Conservation (phyloP, 2,329 filamentous ascomycete species). For the Epichloe hybrida region DNA sequence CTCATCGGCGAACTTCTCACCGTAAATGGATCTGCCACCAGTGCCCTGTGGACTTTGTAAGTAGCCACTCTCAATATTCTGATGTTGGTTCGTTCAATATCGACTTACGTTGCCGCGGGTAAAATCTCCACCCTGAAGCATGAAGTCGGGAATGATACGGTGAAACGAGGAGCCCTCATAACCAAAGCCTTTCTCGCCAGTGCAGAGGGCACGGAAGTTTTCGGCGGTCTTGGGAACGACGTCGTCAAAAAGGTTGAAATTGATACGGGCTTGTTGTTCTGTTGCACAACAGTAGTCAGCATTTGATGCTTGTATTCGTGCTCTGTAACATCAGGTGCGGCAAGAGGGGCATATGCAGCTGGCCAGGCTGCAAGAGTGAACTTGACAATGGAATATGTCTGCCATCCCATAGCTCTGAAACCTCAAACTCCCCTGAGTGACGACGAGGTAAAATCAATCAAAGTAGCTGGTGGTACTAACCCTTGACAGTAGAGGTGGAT, state of each 20-base stretch:
- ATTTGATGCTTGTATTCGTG: neutral
- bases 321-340: neutral
- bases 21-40: constrained; percentile 88
- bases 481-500: constrained; percentile 40
- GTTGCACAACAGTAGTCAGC: constrained; percentile 1
- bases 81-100: neutral
- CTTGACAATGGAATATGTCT: neutral
- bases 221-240: constrained; percentile 75
- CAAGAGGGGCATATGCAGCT: neutral
- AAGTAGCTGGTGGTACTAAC: constrained; percentile 31
- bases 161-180: constrained; percentile 80
- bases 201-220: constrained; percentile 81
- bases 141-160: constrained; percentile 85
- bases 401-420: neutral
- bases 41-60: constrained; percentile 52
- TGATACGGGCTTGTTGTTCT: constrained; percentile 69
- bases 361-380: neutral
- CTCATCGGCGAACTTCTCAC: constrained; percentile 88
- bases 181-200: constrained; percentile 65
- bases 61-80: neutral
- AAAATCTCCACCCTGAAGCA: constrained; percentile 95
- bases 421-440: neutral
- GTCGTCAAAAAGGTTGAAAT: constrained; percentile 77
- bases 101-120: constrained; percentile 73
- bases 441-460: neutral